Evolutionary conservation across 257 asterid genomes (phyloP).

Genomic region (Nicotiana tomentosiformis): DNA sequence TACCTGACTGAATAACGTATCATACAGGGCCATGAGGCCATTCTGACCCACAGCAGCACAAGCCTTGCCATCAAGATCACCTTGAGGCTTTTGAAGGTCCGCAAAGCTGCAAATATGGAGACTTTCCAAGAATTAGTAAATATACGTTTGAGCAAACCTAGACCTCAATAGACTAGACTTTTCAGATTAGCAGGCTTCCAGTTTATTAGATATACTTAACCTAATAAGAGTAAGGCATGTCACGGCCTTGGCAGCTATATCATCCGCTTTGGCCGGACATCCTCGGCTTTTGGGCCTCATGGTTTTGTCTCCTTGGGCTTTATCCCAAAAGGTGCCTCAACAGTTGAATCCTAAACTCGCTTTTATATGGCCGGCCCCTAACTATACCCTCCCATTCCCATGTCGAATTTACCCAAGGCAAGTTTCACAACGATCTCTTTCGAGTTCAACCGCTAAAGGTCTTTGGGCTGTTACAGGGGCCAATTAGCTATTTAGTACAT

Average conservation of each 20-base stretch:
- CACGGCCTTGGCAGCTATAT: too few species aligned
- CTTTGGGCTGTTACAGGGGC: not conserved
- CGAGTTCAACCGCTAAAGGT: not conserved
- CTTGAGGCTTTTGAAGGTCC: constrained; percentile 96
- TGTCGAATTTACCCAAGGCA: not conserved
- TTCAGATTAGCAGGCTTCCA: not conserved
- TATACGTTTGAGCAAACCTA: not conserved
- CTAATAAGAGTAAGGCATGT: too few species aligned
- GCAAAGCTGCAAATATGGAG: constrained; percentile 57
- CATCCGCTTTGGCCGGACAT: too few species aligned
- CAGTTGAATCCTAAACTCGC: too few species aligned
- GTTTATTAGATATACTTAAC: not conserved
- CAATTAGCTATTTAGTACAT: not conserved
- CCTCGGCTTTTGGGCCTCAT: too few species aligned
- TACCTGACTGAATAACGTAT: constrained; percentile 94
- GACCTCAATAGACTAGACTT: not conserved
- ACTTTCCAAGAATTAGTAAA: not conserved
- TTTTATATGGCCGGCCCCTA: too few species aligned
- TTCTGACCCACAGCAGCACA: constrained; percentile 99
- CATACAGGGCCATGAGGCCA: constrained; percentile 96
- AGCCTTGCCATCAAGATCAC: constrained; percentile 95
- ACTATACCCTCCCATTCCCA: not conserved
- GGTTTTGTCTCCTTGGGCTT: too few species aligned
- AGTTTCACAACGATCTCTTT: not conserved
- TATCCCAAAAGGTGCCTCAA: too few species aligned